Percentiles rank a stretch among this genome's conserved stretches.
These are phyloP conservation scores for Pyricularia sp. DNA, from an alignment of 2,329 filamentous ascomycete species.

Conservation along the genomic window DNA sequence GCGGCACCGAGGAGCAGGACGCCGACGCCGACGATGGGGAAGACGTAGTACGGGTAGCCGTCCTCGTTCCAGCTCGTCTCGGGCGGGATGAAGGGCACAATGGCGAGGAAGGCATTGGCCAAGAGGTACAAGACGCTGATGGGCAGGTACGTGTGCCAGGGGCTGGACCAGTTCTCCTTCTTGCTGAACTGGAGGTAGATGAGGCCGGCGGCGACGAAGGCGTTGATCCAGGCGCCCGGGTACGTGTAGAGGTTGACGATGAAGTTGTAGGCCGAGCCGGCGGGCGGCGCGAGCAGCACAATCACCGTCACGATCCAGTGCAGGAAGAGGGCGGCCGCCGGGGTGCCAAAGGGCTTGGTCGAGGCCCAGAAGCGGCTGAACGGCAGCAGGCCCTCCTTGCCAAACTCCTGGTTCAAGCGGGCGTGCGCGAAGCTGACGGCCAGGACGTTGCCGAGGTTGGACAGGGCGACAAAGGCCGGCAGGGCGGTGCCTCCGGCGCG, in stretches of 20 bases:
- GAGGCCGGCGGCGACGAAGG: slow-evolving; percentile 8
- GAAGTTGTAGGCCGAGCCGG: slow-evolving; percentile 44
- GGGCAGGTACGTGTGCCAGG: slow-evolving; percentile 40
- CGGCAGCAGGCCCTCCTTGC: slow-evolving; percentile 60
- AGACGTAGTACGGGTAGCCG: slow-evolving; percentile 46
- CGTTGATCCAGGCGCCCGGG: slow-evolving; percentile 37
- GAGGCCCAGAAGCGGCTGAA: slow-evolving; percentile 60
- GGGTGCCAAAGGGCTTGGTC: slow-evolving; percentile 57
- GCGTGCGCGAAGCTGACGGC: slow-evolving; percentile 53
- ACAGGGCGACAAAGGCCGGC: slow-evolving; percentile 49
- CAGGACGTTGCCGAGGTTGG: slow-evolving; percentile 53
- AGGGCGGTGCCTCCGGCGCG: slow-evolving; percentile 39
- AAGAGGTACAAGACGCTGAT: slow-evolving; percentile 38
- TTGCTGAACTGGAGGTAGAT: slow-evolving; percentile 14
- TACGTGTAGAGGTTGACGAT: slow-evolving; percentile 40
- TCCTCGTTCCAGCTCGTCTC: slow-evolving; percentile 34
- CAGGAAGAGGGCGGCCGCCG: slow-evolving; percentile 49
- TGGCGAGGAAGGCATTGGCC: slow-evolving; percentile 39
- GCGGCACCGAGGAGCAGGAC: slow-evolving; percentile 38
- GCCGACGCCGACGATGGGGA: slow-evolving; percentile 43
- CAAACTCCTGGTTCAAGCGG: slow-evolving; percentile 55
- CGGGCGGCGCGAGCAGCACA: slow-evolving; percentile 24
- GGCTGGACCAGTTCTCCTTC: slow-evolving; percentile 39
- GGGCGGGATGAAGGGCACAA: slow-evolving; percentile 47
- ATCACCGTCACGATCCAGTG: slow-evolving; percentile 59